Percentiles rank a stretch among this genome's conserved stretches.
These are phyloP conservation scores for Veloporphyrellus conicus DNA, from an alignment of 1,284 basidiomycete species.

Conservation along the genomic window DNA sequence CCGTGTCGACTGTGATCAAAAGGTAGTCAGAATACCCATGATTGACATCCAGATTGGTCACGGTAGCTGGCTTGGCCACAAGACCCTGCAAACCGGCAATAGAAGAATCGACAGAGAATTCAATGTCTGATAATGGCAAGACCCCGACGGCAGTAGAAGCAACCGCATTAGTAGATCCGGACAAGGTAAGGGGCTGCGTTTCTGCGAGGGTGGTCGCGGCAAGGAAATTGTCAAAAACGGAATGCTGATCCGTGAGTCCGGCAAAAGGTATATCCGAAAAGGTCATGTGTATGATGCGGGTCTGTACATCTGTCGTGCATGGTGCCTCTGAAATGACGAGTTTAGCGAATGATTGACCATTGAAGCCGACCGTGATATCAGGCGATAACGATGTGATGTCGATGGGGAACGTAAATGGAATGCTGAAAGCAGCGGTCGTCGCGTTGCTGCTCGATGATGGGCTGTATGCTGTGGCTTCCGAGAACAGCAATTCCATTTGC, in stretches of 20 bases:
- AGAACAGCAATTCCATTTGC: constrained; percentile 62
- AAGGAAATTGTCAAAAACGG: constrained; percentile 61
- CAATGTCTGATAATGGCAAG: constrained; percentile 57
- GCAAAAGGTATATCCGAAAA: constrained; percentile 64
- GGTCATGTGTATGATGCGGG: constrained; percentile 58
- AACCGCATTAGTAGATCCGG: constrained; percentile 56
- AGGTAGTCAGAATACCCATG: constrained; percentile 66
- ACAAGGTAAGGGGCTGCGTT: constrained; percentile 52
- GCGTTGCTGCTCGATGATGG: constrained; percentile 60
- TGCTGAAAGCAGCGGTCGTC: constrained; percentile 59
- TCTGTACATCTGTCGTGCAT: constrained; percentile 58
- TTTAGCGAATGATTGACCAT: constrained; percentile 57
- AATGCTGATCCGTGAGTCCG: constrained; percentile 50
- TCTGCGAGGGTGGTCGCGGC: constrained; percentile 57
- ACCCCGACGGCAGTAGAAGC: constrained; percentile 72
- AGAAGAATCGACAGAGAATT: constrained; percentile 59
- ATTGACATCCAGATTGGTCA: constrained; percentile 64
- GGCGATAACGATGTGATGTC: constrained; percentile 62
- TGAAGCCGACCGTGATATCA: constrained; percentile 55
- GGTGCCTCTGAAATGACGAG: constrained; percentile 60
- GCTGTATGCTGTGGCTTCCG: constrained; percentile 49
- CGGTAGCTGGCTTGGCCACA: constrained; percentile 53
- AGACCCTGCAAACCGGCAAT: constrained; percentile 70
- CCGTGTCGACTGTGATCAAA: constrained; percentile 64
- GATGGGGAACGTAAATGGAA: constrained; percentile 71